These are phyloP conservation scores for Chrysoporthe cubensis DNA, from an alignment of 2,329 filamentous ascomycete genomes.

Conservation along the genomic window DNA sequence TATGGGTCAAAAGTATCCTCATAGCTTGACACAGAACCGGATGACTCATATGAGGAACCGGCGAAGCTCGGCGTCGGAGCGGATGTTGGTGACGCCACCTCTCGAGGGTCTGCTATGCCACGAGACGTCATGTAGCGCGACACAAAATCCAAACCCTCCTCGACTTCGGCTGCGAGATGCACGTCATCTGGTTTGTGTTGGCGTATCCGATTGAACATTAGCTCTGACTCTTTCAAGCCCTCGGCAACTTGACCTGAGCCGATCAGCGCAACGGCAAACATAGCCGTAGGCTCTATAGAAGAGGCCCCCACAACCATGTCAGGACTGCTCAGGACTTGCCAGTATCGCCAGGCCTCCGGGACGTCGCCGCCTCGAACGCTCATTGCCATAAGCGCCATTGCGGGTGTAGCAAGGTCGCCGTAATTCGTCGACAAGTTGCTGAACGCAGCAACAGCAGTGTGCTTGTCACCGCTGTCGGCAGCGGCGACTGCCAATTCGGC, in stretches of 20 bases:
- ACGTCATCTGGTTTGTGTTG: constrained; percentile 57
- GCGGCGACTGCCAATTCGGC: constrained; percentile 74
- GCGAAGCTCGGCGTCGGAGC: constrained; percentile 52
- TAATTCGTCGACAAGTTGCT: constrained; percentile 58
- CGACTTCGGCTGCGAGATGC: constrained; percentile 77
- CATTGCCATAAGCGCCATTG: constrained; percentile 84
- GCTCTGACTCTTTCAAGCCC: constrained; percentile 76
- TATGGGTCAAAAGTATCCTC: constrained; percentile 93
- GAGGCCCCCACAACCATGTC: constrained; percentile 62
- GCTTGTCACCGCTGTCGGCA: constrained; percentile 76
- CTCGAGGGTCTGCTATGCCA: constrained; percentile 59
- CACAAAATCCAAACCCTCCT: constrained; percentile 79
- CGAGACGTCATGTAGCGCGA: constrained; percentile 61
- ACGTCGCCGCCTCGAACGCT: constrained; percentile 83
- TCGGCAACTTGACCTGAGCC: constrained; percentile 84
- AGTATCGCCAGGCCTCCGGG: constrained; percentile 75
- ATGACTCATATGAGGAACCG: constrained; percentile 57
- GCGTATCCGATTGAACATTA: constrained; percentile 86
- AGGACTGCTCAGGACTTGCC: constrained; percentile 71
- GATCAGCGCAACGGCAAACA: constrained; percentile 89
- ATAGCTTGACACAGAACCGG: constrained; percentile 62
- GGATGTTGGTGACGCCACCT: constrained; percentile 51
- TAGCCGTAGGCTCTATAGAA: constrained; percentile 85
- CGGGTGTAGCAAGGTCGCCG: constrained; percentile 57
- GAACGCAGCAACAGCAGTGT: constrained; percentile 70